Evolutionary conservation across 1,139 yeast species (phyloP).

Genomic region (Diutina catenulata): DNA sequence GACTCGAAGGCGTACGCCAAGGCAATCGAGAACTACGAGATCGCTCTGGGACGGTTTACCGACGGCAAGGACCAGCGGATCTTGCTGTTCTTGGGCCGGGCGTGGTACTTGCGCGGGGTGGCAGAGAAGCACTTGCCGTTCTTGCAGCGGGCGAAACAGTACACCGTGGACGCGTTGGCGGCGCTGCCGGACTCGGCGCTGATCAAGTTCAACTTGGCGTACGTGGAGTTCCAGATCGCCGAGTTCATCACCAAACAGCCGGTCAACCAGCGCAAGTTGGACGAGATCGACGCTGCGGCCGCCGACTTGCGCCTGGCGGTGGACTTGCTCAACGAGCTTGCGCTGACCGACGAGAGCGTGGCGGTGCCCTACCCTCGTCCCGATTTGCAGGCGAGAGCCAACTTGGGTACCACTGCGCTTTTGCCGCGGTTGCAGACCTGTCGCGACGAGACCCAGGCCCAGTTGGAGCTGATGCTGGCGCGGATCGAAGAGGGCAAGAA

Average conservation of each 20-base stretch:
- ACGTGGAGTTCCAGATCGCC: conserved; percentile 78
- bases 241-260: conserved; percentile 63
- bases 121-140: conserved; percentile 53
- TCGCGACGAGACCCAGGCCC: conserved; percentile 60
- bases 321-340: conserved; percentile 43
- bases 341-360: conserved; percentile 32
- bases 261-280: conserved; percentile 45
- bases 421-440: conserved; percentile 60
- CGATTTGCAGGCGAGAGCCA: conserved; percentile 77
- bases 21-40: conserved; percentile 81
- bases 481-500: conserved; percentile 67
- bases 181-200: conserved; percentile 15
- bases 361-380: conserved; percentile 66
- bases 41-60: conserved; percentile 59
- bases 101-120: conserved; percentile 79
- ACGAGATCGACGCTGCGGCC: conserved; percentile 49
- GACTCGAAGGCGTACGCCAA: conserved; percentile 76
- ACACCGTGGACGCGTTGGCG: conserved; percentile 45
- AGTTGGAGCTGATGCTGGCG: conserved; percentile 43
- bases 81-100: conserved; percentile 68
- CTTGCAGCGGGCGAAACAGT: conserved; percentile 50
- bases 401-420: conserved; percentile 70
- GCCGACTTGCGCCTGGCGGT: conserved; percentile 56
- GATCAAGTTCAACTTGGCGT: conserved; percentile 69
- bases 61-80: conserved; percentile 55